phyloP scores from a whole-genome alignment of 148 eudicot genomes.

The Polygonum aviculare region DNA sequence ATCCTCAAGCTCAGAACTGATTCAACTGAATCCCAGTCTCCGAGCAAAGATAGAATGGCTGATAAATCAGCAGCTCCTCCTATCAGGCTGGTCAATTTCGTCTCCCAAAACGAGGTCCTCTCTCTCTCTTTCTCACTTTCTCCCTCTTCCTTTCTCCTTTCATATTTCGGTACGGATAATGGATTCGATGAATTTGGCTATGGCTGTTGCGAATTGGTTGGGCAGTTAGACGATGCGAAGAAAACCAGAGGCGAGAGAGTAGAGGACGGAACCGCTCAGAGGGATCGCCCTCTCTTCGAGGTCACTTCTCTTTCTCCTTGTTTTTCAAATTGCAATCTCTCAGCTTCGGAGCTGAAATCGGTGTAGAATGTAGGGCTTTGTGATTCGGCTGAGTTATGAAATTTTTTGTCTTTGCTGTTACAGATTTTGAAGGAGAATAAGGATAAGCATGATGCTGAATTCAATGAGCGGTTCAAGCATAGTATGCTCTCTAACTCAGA shows the following conservation, averaged over 20 bases:
- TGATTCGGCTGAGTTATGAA: neutral
- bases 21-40: neutral
- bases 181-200: neutral
- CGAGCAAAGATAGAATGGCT: conserved; percentile 28
- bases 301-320: conserved; percentile 16
- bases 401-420: neutral
- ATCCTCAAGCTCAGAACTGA: neutral
- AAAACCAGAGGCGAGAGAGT: conserved; percentile 67
- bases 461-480: conserved; percentile 82
- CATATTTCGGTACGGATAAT: neutral
- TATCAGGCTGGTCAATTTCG: conserved; percentile 73
- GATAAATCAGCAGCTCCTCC: conserved; percentile 46
- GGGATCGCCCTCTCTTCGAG: conserved; percentile 89
- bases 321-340: neutral
- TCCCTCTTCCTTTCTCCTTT: neutral
- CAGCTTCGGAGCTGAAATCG: neutral
- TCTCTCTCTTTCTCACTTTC: neutral
- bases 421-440: conserved; percentile 92
- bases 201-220: neutral
- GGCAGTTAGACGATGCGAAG: conserved; percentile 70
- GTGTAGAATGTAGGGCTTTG: neutral
- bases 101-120: conserved; percentile 66
- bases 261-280: conserved; percentile 97
- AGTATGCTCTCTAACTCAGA: conserved; percentile 26
- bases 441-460: conserved; percentile 88